Conservation (phyloP, 75 land plant genomes). For the Pinus tabuliformis region DNA sequence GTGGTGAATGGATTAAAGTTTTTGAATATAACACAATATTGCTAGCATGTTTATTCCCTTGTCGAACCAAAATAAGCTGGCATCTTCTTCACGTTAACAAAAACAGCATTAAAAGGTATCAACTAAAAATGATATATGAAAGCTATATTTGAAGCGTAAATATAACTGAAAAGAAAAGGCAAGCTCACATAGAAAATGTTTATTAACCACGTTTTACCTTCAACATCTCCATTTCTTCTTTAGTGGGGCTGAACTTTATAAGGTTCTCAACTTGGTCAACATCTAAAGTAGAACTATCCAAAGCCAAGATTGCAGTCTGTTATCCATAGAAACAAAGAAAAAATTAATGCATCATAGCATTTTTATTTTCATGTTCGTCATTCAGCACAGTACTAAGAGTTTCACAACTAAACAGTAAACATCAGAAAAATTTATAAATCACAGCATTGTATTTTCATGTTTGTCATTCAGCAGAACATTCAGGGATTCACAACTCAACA, state of each 20-base stretch:
- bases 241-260: slow-evolving; percentile 97
- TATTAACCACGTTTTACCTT: slow-evolving; percentile 42
- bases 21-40: neutral
- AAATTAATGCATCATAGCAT: neutral
- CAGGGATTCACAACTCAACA: neutral
- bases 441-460: neutral
- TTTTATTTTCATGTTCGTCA: neutral
- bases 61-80: neutral
- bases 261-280: slow-evolving; percentile 96
- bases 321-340: slow-evolving; percentile 4
- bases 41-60: neutral
- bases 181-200: neutral
- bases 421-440: neutral
- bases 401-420: neutral
- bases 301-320: slow-evolving; percentile 82
- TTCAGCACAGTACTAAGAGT: neutral
- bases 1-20: neutral
- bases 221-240: slow-evolving; percentile 97
- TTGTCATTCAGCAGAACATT: neutral
- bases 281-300: slow-evolving; percentile 84
- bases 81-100: neutral
- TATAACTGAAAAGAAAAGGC: neutral
- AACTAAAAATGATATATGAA: neutral
- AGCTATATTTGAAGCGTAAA: neutral
- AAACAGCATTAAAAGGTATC: neutral